Evolutionary conservation across 2,329 filamentous ascomycete species (phyloP).

Genomic region (Xylaria sp.): DNA sequence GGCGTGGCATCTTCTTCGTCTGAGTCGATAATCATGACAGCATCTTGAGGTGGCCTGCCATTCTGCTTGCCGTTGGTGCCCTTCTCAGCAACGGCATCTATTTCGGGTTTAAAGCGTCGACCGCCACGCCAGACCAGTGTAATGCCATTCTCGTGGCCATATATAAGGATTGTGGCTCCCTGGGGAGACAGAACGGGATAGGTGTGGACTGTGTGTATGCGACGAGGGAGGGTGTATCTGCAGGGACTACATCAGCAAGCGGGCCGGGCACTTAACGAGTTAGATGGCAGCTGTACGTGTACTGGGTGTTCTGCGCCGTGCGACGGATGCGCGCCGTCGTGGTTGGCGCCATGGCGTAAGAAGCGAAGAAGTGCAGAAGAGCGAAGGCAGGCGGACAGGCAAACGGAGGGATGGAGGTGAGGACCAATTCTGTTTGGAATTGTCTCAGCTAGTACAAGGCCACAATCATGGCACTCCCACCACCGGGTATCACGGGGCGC

Average conservation of each 20-base stretch:
- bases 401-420: neutral
- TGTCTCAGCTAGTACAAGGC: neutral
- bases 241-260: slow-evolving; percentile 11
- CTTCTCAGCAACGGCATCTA: slow-evolving; percentile 42
- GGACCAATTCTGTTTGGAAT: neutral
- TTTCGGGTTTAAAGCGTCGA: slow-evolving; percentile 57
- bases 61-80: slow-evolving; percentile 54
- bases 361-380: neutral
- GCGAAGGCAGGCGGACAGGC: neutral
- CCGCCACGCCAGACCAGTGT: slow-evolving; percentile 68
- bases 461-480: slow-evolving; percentile 4
- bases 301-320: slow-evolving; percentile 46
- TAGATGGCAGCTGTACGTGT: slow-evolving; percentile 39
- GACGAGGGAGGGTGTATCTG: slow-evolving; percentile 64
- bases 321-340: slow-evolving; percentile 43
- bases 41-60: slow-evolving; percentile 53
- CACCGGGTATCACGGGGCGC: neutral
- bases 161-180: slow-evolving; percentile 66
- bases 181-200: slow-evolving; percentile 68
- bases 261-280: neutral
- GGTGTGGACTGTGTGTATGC: slow-evolving; percentile 63
- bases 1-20: slow-evolving; percentile 58
- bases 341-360: slow-evolving; percentile 35
- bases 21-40: slow-evolving; percentile 67
- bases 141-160: slow-evolving; percentile 67